A percentile compares a stretch with the other conserved stretches of the same genome.
Evolutionary conservation across 148 eudicot genomes (phyloP).

Genomic region (Rheum nobile): DNA sequence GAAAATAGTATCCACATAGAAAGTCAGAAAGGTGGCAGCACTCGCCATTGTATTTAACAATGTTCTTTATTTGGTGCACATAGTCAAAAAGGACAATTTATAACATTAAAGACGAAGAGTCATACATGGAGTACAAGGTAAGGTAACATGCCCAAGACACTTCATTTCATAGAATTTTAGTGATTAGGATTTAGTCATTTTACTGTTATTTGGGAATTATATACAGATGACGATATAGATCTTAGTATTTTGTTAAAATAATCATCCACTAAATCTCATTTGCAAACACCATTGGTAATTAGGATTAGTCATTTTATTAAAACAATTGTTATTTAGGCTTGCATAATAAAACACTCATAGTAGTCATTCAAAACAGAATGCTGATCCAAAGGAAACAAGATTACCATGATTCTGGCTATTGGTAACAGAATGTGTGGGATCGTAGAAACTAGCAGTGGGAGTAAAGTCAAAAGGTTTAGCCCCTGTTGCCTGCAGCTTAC

Average conservation of each 20-base stretch:
- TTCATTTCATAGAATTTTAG: not conserved
- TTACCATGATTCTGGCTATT: slow-evolving; percentile 39
- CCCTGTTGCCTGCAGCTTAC: slow-evolving; percentile 11
- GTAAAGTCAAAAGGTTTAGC: slow-evolving; percentile 6
- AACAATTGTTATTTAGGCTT: not conserved
- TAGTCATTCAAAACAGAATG: not conserved
- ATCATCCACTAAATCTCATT: not conserved
- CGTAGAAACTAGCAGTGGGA: slow-evolving; percentile 7
- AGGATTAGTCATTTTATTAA: not conserved
- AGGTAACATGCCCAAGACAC: not conserved
- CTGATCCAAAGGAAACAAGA: slow-evolving; percentile 1
- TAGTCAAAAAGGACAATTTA: not conserved
- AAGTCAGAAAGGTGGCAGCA: not conserved
- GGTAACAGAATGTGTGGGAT: slow-evolving; percentile 35
- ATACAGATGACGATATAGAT: not conserved
- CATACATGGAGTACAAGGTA: not conserved
- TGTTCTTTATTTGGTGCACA: not conserved
- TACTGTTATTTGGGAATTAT: too few species aligned
- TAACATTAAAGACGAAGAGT: too few species aligned
- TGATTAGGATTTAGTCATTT: not conserved
- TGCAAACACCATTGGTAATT: not conserved
- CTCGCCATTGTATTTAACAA: not conserved
- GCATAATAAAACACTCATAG: not conserved
- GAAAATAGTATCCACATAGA: not conserved
- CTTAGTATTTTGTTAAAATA: not conserved